These are phyloP conservation scores for Beauveria caledonica DNA, from an alignment of 2,329 filamentous ascomycete genomes.

Conservation along the genomic window DNA sequence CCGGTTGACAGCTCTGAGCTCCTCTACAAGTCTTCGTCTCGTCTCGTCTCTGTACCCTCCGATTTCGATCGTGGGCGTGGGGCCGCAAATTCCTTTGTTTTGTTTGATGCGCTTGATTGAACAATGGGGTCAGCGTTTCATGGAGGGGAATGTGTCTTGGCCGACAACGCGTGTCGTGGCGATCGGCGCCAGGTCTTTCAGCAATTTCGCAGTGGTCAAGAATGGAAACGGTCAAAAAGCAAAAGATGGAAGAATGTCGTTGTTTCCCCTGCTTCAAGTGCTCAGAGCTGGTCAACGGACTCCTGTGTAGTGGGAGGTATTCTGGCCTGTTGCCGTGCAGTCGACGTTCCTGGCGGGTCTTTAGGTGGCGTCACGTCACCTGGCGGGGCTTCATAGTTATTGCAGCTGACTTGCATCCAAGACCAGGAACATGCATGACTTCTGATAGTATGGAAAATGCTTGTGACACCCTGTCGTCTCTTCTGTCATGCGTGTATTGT, in stretches of 20 bases:
- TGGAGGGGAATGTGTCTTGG: background rate
- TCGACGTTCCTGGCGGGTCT: conserved; percentile 6
- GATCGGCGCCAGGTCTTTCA: background rate
- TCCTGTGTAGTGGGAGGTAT: background rate
- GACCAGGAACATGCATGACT: background rate
- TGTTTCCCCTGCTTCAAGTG: background rate
- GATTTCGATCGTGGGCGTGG: background rate
- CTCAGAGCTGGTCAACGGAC: background rate
- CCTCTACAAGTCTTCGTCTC: background rate
- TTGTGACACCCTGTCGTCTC: no score
- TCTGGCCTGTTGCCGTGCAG: conserved; percentile 1
- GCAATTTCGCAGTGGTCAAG: background rate
- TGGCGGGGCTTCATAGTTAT: background rate
- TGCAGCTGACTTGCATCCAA: conserved; percentile 9
- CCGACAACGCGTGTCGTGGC: background rate
- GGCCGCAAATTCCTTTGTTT: conserved; percentile 2
- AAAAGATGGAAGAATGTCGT: background rate
- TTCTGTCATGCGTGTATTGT: no score
- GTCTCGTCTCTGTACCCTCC: background rate
- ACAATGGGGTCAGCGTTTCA: background rate
- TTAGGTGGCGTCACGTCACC: conserved; percentile 6
- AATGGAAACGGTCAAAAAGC: background rate
- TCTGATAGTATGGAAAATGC: background rate
- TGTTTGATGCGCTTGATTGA: conserved; percentile 1
- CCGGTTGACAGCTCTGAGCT: background rate